Base-by-base conservation (phyloP, 2,329 filamentous ascomycete species). In the Trichophyton verrucosum region DNA sequence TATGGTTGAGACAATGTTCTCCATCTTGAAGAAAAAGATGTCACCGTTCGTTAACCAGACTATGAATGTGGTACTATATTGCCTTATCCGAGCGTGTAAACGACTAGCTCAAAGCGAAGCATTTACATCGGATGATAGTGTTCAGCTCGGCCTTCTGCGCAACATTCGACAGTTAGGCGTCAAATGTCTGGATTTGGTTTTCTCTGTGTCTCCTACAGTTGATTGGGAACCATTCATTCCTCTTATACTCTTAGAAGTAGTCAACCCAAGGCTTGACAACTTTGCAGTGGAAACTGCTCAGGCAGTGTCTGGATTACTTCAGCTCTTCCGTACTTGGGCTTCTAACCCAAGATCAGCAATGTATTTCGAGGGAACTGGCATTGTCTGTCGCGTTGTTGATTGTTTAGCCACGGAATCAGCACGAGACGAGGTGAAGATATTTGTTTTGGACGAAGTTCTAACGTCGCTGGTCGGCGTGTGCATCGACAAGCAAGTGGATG, bases 211-310 rank as follows among this genome's bases (percentile, higher is more conserved):
- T 20, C 80, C 84, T 1, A 78, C 80, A 8, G 87, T 87, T 63
- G 80, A 88, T 58, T 95, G 91, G 88, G 78, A 78, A 1, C 77
- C 80, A 0, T 95, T 91, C 70, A 81, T 88, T 42, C 79, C 82
- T 7, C 73, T 82, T 0, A 86, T 97, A 58, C 83, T 94, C 59
- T 77, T 82, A 30, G 86, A 96, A 68, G 77, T 95, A 27, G 80
- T 99, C 53, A 84, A 83, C 58, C 89, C 89, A 17, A 82, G 90
- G 65, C 77, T 97, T 17, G 82, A 86, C 1, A 89, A 88, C 61
- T 82, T 99, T 60, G 84, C 91, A 0, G 79, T 82, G 3, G 94
- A 99, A 75, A 96, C 89, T 49, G 88, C 90, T 0, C 91, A 99
- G 70, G 89, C 90, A 13, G 80, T 96, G 6, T 97, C 94, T 2